phyloP scores from a whole-genome alignment of 1,139 yeast species.

The Magnusiomyces tetraspermus region DNA sequence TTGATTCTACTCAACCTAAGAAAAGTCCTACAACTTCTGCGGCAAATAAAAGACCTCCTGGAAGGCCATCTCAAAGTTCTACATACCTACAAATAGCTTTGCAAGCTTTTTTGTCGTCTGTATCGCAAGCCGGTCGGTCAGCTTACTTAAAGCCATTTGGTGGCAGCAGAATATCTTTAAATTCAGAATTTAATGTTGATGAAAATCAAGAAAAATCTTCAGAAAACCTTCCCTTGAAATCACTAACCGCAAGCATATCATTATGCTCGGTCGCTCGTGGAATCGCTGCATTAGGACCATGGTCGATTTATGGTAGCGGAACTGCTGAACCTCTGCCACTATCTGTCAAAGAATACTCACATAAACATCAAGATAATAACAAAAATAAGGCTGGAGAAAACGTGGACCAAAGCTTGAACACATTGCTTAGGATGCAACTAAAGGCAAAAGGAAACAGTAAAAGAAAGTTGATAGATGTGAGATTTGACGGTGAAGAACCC shows the following conservation, averaged over 20 bases:
- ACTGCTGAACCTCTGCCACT: slow-evolving; percentile 18
- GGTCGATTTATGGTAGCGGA: slow-evolving; percentile 25
- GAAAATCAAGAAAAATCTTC: background rate
- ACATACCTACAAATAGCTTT: slow-evolving; percentile 45
- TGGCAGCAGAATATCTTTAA: too few species aligned
- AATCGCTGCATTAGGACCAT: slow-evolving; percentile 23
- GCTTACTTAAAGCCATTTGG: slow-evolving; percentile 15
- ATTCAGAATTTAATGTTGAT: too few species aligned
- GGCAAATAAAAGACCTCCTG: background rate
- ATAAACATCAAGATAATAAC: background rate
- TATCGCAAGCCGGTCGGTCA: slow-evolving; percentile 36
- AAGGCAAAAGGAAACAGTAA: background rate
- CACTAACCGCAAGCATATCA: slow-evolving; percentile 29
- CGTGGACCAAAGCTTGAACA: background rate
- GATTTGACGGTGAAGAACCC: slow-evolving; percentile 12
- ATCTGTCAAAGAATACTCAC: background rate
- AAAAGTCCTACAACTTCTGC: background rate
- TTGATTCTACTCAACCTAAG: background rate
- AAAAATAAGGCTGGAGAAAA: slow-evolving; percentile 16
- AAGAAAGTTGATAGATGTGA: slow-evolving; percentile 4
- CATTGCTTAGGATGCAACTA: background rate
- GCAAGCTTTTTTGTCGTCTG: slow-evolving; percentile 47
- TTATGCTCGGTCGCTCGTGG: slow-evolving; percentile 29
- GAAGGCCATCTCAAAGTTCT: slow-evolving; percentile 29
- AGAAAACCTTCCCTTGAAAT: slow-evolving; percentile 37